phyloP scores from a whole-genome alignment of 1,284 basidiomycete genomes.

The Cystobasidium sp. region DNA sequence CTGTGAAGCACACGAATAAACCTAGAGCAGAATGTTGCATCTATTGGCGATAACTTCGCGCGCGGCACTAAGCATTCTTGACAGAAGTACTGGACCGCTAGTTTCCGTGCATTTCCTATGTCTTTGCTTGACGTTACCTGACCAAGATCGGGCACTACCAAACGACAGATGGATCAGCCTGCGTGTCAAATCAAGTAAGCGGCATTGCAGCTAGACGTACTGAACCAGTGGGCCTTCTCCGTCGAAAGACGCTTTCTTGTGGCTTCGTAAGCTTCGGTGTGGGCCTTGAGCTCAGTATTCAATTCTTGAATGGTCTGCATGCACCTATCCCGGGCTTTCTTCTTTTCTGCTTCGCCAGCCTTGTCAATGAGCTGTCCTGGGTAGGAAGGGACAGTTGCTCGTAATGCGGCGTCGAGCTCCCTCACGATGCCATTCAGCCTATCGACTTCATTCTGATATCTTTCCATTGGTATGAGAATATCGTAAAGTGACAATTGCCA shows the following conservation, averaged over 20 bases:
- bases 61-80: conserved; percentile 93
- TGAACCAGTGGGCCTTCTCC: conserved; percentile 90
- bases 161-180: background rate
- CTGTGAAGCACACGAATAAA: conserved; percentile 86
- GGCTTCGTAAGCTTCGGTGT: conserved; percentile 64
- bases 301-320: conserved; percentile 53
- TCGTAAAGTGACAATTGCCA: conserved; percentile 93
- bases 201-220: background rate
- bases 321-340: conserved; percentile 41
- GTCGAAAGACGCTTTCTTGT: conserved; percentile 67
- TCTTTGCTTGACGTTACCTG: conserved; percentile 16
- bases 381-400: conserved; percentile 48
- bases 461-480: conserved; percentile 66
- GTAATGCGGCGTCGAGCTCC: conserved; percentile 52
- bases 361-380: conserved; percentile 44
- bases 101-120: conserved; percentile 61
- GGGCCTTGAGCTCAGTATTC: conserved; percentile 57
- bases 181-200: background rate
- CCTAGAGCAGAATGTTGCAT: conserved; percentile 90
- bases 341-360: conserved; percentile 46
- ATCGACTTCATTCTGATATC: conserved; percentile 59
- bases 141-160: conserved; percentile 21
- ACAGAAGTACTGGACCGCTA: conserved; percentile 66
- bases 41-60: conserved; percentile 88
- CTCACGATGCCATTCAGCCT: conserved; percentile 56